Base-by-base conservation (phyloP, 2,329 filamentous ascomycete genomes). In the Apiospora malaysiana region DNA sequence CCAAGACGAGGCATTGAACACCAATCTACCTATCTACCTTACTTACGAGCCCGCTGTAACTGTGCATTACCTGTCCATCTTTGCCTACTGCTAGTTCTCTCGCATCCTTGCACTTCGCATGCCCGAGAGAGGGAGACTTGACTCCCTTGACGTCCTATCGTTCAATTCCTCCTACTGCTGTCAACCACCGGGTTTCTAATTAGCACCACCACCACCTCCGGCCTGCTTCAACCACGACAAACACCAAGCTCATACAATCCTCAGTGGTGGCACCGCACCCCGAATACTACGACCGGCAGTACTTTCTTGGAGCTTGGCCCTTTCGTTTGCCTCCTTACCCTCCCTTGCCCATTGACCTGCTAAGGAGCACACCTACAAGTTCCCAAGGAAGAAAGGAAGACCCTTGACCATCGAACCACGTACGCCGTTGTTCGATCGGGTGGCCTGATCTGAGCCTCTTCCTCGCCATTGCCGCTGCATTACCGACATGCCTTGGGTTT, bases 401-500 rank as follows among this genome's bases (percentile, higher is more conserved):
- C 5, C 56, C 40, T 46, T 45, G 70, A 45, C 66, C 37, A 59
- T 68, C 67, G 67, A 72, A 73, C 72, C 68, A 70, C 70, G 72
- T 72, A 72, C 71, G 68, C 69, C 72, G 40, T 46, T 63, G 37
- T 65, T 74, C 75, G 72, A 74, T 71, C 67, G 70, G 71, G 69
- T 72, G 70, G 45, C 68, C 72, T 68, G 71, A 73, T 75, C 75
- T 42, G 46, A 74, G 74, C 75, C 70, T 71, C 63, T 49, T 70
- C 72, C 69, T 70, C 70, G 70, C 71, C 73, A 71, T 73, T 70
- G 70, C 73, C 74, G 71, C 75, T 75, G 71, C 56, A 76, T 73
- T 73, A 75, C 76, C 78, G 80, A 80, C 78, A 83, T 82, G 81
- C 80, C 79, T 81, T 77, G 76, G 78, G 76, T 76, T 76, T 75